Evolutionary conservation across 768 basidiomycete species (phyloP).

Genomic region (Inosperma sp.): DNA sequence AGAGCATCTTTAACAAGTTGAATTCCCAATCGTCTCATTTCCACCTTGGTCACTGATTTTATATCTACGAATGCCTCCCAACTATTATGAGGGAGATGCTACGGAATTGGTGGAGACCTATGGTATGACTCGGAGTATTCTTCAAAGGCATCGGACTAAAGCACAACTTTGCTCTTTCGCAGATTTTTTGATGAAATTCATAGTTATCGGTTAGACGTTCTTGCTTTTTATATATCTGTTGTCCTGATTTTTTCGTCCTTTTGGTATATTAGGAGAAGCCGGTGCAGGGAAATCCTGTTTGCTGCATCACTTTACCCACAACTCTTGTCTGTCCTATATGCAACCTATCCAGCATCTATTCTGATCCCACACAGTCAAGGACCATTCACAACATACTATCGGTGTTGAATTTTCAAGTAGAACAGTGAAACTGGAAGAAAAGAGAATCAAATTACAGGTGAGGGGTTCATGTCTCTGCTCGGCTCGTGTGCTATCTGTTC

Average conservation of each 20-base stretch:
- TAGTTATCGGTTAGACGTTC: constrained; percentile 71
- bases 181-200: constrained; percentile 99
- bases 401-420: constrained; percentile 97
- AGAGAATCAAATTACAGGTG: constrained; percentile 93
- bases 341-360: constrained; percentile 1
- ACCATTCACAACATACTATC: constrained; percentile 96
- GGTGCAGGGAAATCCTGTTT: constrained; percentile 97
- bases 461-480: constrained; percentile 7
- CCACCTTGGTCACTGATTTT: constrained; percentile 15
- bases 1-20: constrained; percentile 19
- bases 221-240: neutral
- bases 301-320: constrained; percentile 94
- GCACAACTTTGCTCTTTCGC: constrained; percentile 18
- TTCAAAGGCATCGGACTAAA: constrained; percentile 4
- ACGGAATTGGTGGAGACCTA: constrained; percentile 95
- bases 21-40: constrained; percentile 22
- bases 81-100: constrained; percentile 73
- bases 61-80: constrained; percentile 46
- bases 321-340: constrained; percentile 65
- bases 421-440: constrained; percentile 89
- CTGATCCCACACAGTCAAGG: constrained; percentile 65
- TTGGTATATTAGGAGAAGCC: constrained; percentile 67
- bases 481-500: constrained; percentile 15
- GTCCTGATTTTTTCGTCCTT: constrained; percentile 2
- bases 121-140: constrained; percentile 43